These are phyloP conservation scores for Coniosporium tulheliwenetii DNA, from an alignment of 2,329 filamentous ascomycete species.

Conservation along the genomic window DNA sequence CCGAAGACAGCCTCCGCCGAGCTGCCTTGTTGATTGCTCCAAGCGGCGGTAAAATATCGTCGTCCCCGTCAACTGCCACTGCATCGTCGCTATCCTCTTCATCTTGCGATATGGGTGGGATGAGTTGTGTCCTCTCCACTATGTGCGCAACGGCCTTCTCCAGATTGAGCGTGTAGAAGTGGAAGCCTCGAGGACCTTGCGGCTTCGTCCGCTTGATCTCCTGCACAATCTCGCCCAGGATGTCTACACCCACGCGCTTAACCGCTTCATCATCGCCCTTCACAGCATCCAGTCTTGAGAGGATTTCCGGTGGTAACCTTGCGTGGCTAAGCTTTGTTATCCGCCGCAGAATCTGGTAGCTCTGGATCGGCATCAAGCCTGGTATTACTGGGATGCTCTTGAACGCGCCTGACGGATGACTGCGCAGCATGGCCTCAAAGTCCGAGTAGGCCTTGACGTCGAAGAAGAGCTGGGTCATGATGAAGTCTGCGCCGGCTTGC, in stretches of 20 bases:
- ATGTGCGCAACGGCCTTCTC: slow-evolving; percentile 95
- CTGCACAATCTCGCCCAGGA: slow-evolving; percentile 71
- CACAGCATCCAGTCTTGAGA: slow-evolving; percentile 55
- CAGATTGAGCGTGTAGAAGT: slow-evolving; percentile 94
- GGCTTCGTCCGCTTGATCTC: slow-evolving; percentile 49
- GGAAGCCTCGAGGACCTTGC: slow-evolving; percentile 59
- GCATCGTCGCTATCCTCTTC: slow-evolving; percentile 22
- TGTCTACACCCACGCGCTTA: slow-evolving; percentile 65
- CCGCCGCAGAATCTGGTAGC: slow-evolving; percentile 85
- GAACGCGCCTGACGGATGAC: slow-evolving; percentile 73
- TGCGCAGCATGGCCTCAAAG: slow-evolving; percentile 63
- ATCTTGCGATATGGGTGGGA: slow-evolving; percentile 35
- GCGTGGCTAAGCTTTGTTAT: slow-evolving; percentile 93
- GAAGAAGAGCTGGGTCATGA: slow-evolving; percentile 98
- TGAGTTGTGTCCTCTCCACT: slow-evolving; percentile 70
- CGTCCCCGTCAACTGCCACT: slow-evolving; percentile 27
- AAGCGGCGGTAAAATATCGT: slow-evolving; percentile 13
- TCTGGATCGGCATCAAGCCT: slow-evolving; percentile 94
- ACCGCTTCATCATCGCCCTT: slow-evolving; percentile 70
- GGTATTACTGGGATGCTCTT: slow-evolving; percentile 81
- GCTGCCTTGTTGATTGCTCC: slow-evolving; percentile 8
- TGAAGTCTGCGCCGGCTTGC: slow-evolving; percentile 83
- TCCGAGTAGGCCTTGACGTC: slow-evolving; percentile 67
- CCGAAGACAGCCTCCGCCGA: slow-evolving; percentile 52
- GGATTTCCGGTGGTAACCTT: slow-evolving; percentile 54